Percentiles rank a stretch among this genome's conserved stretches.
These are phyloP conservation scores for Rhizophlyctis rosea DNA, from an alignment of 192 early-diverging fungal species.

Conservation along the genomic window DNA sequence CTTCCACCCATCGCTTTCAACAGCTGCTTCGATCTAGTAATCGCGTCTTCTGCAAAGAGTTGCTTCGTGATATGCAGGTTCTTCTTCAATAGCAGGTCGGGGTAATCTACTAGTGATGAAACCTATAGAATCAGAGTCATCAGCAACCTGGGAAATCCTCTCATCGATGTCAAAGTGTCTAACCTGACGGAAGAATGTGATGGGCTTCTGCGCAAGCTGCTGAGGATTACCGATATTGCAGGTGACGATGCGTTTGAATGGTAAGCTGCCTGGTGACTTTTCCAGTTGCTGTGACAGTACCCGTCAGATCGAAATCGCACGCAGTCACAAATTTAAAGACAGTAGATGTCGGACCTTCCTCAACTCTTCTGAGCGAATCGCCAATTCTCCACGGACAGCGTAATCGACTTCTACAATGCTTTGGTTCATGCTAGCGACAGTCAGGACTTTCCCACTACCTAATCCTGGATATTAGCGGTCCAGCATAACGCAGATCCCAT, in stretches of 20 bases:
- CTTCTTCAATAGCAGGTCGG: conserved; percentile 59
- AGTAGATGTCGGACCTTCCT: conserved; percentile 46
- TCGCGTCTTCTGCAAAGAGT: conserved; percentile 84
- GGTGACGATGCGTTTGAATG: conserved; percentile 67
- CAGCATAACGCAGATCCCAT: no score
- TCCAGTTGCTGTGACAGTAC: conserved; percentile 3
- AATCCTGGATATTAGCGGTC: no score
- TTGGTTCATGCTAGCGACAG: conserved; percentile 27
- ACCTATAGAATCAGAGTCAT: conserved; percentile 50
- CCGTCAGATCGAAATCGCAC: no score
- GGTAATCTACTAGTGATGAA: conserved; percentile 83
- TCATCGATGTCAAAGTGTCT: neutral
- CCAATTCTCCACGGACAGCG: conserved; percentile 92
- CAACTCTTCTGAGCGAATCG: conserved; percentile 88
- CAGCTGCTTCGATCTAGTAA: conserved; percentile 76
- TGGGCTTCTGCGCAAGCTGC: conserved; percentile 82
- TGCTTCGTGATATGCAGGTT: conserved; percentile 47
- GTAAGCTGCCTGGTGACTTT: conserved; percentile 12
- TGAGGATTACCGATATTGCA: conserved; percentile 96
- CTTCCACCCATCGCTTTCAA: conserved; percentile 67
- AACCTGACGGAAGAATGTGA: conserved; percentile 96
- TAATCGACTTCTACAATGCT: conserved; percentile 71
- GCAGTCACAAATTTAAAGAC: no score
- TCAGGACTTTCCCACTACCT: conserved; percentile 21
- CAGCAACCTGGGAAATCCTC: neutral